Conservation (phyloP, 2,329 filamentous ascomycete genomes). For the Berkeleyomyces basicola region DNA sequence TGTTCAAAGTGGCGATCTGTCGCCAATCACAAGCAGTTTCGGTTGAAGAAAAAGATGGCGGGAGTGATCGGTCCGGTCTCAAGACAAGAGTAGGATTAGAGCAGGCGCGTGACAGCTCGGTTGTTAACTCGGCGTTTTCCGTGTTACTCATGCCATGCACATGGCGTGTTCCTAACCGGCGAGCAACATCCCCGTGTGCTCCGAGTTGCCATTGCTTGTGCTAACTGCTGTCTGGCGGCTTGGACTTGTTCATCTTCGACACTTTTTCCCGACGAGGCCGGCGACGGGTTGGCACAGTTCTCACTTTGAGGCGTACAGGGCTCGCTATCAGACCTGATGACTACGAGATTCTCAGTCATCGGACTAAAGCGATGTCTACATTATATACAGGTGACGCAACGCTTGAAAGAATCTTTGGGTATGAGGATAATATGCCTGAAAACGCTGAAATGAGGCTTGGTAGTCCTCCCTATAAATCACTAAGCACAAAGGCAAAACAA, state of each 20-base stretch:
- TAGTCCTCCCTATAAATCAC: no score
- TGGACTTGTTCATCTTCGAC: not conserved
- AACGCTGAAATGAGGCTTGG: no score
- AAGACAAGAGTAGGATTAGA: not conserved
- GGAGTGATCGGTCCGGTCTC: not conserved
- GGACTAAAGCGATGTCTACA: conserved; percentile 52
- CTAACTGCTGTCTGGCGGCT: not conserved
- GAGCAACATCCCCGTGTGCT: not conserved
- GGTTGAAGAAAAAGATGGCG: not conserved
- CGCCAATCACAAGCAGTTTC: not conserved
- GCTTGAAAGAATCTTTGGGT: not conserved
- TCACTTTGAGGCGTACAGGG: not conserved
- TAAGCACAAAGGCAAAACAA: no score
- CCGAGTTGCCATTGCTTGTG: not conserved
- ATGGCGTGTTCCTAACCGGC: conserved; percentile 1
- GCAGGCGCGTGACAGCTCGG: not conserved
- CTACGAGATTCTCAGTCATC: conserved; percentile 38
- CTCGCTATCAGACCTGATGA: conserved; percentile 41
- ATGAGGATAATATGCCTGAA: no score
- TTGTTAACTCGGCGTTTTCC: not conserved
- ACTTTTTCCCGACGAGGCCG: not conserved
- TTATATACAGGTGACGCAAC: conserved; percentile 16
- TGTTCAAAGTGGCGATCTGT: not conserved
- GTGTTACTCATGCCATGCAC: not conserved
- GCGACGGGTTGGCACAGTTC: not conserved